Conservation (phyloP, 768 basidiomycete species). For the Kwoniella sp. region DNA sequence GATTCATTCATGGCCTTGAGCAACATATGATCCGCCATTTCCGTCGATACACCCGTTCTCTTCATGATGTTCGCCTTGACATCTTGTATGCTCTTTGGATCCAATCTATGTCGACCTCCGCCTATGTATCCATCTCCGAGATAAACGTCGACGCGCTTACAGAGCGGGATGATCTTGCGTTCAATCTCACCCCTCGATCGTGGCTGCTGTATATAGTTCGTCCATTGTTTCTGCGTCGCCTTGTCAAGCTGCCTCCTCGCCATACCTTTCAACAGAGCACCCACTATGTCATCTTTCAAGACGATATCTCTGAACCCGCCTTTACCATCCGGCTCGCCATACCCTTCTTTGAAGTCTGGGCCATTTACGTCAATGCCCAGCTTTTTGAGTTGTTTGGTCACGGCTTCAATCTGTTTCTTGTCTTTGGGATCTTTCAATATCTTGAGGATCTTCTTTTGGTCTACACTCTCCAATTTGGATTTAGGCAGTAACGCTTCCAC, state of each 20-base stretch:
- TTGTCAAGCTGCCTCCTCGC: not conserved
- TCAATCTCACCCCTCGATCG: conserved; percentile 17
- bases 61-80: not conserved
- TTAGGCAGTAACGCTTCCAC: conserved; percentile 2
- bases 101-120: conserved; percentile 8
- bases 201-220: conserved; percentile 4
- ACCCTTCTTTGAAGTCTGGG: conserved; percentile 14
- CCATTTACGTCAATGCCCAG: conserved; percentile 5
- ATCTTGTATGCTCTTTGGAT: not conserved
- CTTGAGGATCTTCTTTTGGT: conserved; percentile 6
- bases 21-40: conserved; percentile 14
- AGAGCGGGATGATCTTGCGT: conserved; percentile 12
- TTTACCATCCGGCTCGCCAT: conserved; percentile 6
- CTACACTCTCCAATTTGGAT: not conserved
- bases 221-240: conserved; percentile 6
- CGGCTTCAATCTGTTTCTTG: conserved; percentile 4
- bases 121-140: conserved; percentile 16
- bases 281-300: not conserved
- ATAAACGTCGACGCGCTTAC: not conserved
- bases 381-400: not conserved
- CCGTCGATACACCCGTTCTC: not conserved
- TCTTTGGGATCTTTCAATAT: conserved; percentile 9
- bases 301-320: conserved; percentile 18
- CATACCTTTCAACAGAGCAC: not conserved
- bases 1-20: conserved; percentile 5